Conservation (phyloP, 108 stramenopile genomes). For the Hondaea fermentalgiana region DNA sequence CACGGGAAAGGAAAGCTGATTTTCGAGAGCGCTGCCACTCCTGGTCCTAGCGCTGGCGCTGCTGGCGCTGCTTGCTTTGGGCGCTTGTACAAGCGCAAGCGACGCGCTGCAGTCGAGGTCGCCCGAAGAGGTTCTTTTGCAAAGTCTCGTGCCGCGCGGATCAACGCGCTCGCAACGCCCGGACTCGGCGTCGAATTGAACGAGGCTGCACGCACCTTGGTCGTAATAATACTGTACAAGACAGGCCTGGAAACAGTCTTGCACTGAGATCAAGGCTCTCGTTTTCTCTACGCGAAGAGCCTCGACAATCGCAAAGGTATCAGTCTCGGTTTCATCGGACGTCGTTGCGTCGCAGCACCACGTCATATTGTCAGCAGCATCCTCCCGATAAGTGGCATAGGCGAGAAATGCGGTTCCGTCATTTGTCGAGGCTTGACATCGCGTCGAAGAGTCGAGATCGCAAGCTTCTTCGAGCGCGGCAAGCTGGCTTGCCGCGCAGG, state of each 20-base stretch:
- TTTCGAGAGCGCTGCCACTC: too few species aligned
- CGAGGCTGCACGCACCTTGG: not conserved
- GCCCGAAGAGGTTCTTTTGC: not conserved
- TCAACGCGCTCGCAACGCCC: not conserved
- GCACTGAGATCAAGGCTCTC: not conserved
- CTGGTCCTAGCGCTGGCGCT: not conserved
- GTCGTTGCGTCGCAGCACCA: not conserved
- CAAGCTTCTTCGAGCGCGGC: too few species aligned
- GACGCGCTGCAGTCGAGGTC: not conserved
- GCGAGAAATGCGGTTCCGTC: too few species aligned
- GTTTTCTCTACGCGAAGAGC: not conserved
- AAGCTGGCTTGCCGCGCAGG: not conserved
- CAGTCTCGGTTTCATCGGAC: not conserved
- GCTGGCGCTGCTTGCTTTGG: not conserved
- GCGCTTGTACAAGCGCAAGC: not conserved
- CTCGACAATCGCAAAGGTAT: not conserved
- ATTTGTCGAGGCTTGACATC: too few species aligned
- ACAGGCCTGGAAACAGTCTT: not conserved
- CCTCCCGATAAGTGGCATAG: too few species aligned
- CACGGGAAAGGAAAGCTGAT: not conserved
- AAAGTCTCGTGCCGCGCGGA: not conserved
- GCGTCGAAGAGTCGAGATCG: too few species aligned
- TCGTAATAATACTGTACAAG: slow-evolving; percentile 11
- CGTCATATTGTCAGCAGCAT: not conserved
- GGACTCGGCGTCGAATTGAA: not conserved